Evolutionary conservation across 108 stramenopile species (phyloP).

Genomic region (Parietichytrium sp.): DNA sequence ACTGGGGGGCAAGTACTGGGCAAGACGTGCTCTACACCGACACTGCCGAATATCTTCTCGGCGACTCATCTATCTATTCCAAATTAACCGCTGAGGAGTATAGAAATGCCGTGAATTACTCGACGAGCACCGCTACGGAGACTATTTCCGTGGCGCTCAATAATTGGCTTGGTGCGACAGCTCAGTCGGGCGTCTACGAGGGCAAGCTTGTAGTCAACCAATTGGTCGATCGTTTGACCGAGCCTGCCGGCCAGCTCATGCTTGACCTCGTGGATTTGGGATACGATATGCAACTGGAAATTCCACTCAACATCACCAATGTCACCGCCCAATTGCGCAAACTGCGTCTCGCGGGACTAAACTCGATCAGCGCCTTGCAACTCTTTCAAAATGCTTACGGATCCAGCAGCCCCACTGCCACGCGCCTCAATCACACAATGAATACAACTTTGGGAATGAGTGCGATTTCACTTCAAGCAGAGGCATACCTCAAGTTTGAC

Average conservation of each 20-base stretch:
- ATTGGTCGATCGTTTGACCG: background rate
- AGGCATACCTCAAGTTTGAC: background rate
- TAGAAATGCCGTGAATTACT: background rate
- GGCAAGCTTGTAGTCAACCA: background rate
- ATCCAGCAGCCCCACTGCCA: background rate
- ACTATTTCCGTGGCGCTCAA: background rate
- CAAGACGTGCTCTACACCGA: background rate
- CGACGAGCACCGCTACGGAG: background rate
- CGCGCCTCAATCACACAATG: background rate
- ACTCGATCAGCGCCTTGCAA: background rate
- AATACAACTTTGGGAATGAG: background rate
- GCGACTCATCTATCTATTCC: background rate
- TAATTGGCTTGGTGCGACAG: background rate
- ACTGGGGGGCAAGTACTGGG: background rate
- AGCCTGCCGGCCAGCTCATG: background rate
- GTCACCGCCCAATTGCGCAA: background rate
- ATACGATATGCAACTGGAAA: background rate
- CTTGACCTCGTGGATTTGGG: background rate
- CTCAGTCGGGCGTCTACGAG: background rate
- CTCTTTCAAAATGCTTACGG: background rate
- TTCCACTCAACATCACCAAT: slow-evolving; percentile 11
- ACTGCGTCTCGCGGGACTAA: background rate
- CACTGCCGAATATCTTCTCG: background rate
- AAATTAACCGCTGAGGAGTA: background rate
- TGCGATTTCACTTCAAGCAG: background rate